Evolutionary conservation across 805 yeast species (phyloP), one percentile per base, ranked within the genome.

Genomic region (Ogataea naganishii): DNA sequence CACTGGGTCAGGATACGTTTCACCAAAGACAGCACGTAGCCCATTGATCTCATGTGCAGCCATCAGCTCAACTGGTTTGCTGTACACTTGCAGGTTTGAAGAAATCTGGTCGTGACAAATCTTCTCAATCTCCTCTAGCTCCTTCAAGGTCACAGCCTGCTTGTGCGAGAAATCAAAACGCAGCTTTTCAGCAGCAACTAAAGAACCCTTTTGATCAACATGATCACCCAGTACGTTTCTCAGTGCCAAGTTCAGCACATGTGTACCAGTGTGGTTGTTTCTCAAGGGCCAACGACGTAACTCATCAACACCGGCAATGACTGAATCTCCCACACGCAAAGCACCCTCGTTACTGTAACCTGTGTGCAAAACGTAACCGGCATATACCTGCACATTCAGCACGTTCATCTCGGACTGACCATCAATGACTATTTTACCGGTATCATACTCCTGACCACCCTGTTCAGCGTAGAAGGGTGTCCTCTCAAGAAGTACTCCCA

Each of bases 191-290:
- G 92, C 83, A 13, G 95, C 84, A 41, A 92, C 99, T 33, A 92
- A 69, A 14, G 99, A 92, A 44, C 98, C 99, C 63, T 80, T 85
- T 66, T 92, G 99, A 47, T 86, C 95, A 36, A 92, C 78, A 20
- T 76, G 76, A 40, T 78, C 83, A 39, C 97, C 98, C 33, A 92
- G 64, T 24, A 80, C 85, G 46, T 77, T 80, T 53, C 89, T 75
- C 44, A 92, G 67, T 24, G 94, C 97, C 54, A 67, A 81, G 62
- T 92, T 92, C 46, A 92, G 72, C 27, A 92, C 75, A 52, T 92
- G 99, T 3, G 99, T 92, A 64, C 96, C 96, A 24, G 99, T 89
- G 61, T 92, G 99, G 70, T 92, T 92, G 64, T 88, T 86, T 66
- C 94, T 82, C 46, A 92, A 78, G 39, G 96, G 95, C 82, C 85